These are phyloP conservation scores for Blumeriella jaapii DNA, from an alignment of 2,329 filamentous ascomycete genomes.

Conservation along the genomic window DNA sequence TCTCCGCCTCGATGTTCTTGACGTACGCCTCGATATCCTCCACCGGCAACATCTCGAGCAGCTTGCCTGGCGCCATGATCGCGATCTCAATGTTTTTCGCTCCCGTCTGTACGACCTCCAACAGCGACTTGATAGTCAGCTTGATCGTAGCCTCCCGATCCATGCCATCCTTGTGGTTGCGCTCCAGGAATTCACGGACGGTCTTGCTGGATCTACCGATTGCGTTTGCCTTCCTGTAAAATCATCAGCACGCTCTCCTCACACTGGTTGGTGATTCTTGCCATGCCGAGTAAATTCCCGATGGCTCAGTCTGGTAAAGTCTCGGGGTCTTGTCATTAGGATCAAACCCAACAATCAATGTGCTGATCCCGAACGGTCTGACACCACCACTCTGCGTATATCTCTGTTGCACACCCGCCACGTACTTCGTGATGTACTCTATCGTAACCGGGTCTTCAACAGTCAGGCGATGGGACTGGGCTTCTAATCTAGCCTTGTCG, in stretches of 20 bases:
- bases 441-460: constrained; percentile 96
- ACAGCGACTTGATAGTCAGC: constrained; percentile 91
- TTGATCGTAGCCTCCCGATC: constrained; percentile 92
- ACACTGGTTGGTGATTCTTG: constrained; percentile 34
- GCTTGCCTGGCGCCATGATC: constrained; percentile 87
- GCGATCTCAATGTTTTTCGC: constrained; percentile 99
- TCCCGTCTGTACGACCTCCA: constrained; percentile 96
- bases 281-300: constrained; percentile 98
- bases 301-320: constrained; percentile 98
- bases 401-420: constrained; percentile 93
- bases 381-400: constrained; percentile 99
- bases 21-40: constrained; percentile 97
- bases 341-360: constrained; percentile 96
- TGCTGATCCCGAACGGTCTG: constrained; percentile 96
- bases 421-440: constrained; percentile 99
- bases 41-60: constrained; percentile 83
- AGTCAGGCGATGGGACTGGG: constrained; percentile 91
- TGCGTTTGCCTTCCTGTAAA: constrained; percentile 87
- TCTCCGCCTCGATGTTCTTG: constrained; percentile 98
- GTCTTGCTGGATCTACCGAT: constrained; percentile 98
- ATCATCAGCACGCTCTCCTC: constrained; percentile 9
- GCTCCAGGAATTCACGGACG: constrained; percentile 94
- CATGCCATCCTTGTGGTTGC: constrained; percentile 98
- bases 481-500: constrained; percentile 95
- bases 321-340: constrained; percentile 79